Conservation (phyloP, 352 stramenopile species). For the Globisporangium takayamanum region DNA sequence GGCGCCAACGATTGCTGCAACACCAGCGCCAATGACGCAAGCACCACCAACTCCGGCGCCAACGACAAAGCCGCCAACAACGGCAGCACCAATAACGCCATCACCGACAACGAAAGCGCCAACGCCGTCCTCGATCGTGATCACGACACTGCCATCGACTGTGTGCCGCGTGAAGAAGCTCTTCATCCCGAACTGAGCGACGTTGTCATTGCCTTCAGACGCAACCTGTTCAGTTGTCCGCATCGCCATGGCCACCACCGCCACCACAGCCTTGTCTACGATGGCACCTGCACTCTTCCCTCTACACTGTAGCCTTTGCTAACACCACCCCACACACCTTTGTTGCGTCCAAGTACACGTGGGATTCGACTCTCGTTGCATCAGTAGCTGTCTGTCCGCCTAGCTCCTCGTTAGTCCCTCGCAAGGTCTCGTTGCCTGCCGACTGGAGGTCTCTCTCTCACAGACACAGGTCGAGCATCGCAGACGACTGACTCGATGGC, state of each 20-base stretch:
- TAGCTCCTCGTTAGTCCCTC: neutral
- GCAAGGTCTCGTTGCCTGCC: neutral
- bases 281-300: too few relatives aligned
- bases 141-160: constrained; percentile 13
- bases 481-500: constrained; percentile 20
- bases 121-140: neutral
- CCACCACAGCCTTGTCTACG: too few relatives aligned
- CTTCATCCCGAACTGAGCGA: constrained; percentile 12
- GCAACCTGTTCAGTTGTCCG: too few relatives aligned
- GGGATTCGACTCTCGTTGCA: too few relatives aligned
- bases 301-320: too few relatives aligned
- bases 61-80: neutral
- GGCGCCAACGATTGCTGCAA: neutral
- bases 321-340: too few relatives aligned
- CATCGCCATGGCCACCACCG: too few relatives aligned
- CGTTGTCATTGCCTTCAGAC: neutral
- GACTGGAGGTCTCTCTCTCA: constrained; percentile 3
- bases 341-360: too few relatives aligned
- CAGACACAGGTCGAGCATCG: constrained; percentile 45
- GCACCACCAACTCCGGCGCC: constrained; percentile 1
- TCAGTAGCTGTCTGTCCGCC: neutral
- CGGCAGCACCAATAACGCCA: constrained; percentile 1
- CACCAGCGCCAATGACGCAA: neutral
- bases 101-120: constrained; percentile 6
- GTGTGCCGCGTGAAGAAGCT: constrained; percentile 35